Evolutionary conservation across 352 stramenopile species (phyloP).

Genomic region (Globisporangium nunn): DNA sequence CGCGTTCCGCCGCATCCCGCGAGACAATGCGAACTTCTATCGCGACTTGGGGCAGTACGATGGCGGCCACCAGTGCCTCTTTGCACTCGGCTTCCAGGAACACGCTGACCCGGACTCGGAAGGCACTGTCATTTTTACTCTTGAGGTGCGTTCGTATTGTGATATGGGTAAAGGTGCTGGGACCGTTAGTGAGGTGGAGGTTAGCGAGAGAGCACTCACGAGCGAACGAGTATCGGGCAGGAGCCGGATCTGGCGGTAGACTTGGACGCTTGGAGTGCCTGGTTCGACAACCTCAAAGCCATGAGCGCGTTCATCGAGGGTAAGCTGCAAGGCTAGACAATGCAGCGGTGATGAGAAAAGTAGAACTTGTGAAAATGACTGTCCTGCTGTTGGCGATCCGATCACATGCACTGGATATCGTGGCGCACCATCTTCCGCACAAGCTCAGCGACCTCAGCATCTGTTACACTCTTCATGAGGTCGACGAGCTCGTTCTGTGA

Average conservation of each 20-base stretch:
- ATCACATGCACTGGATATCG: constrained; percentile 53
- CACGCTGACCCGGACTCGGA: constrained; percentile 38
- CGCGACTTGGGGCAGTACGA: constrained; percentile 55
- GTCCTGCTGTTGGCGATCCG: not conserved
- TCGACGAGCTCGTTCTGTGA: constrained; percentile 23
- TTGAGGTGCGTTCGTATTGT: constrained; percentile 38
- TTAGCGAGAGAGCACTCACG: not conserved
- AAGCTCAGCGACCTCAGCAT: constrained; percentile 30
- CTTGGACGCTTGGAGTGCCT: constrained; percentile 72
- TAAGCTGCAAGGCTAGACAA: constrained; percentile 16
- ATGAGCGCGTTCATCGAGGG: constrained; percentile 43
- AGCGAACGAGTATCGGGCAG: constrained; percentile 10
- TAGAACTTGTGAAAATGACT: not conserved
- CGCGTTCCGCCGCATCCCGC: constrained; percentile 62
- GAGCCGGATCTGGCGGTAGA: constrained; percentile 69
- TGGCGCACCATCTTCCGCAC: constrained; percentile 43
- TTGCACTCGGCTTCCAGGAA: constrained; percentile 62
- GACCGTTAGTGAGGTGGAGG: not conserved
- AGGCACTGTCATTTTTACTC: constrained; percentile 37
- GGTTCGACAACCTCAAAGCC: constrained; percentile 71
- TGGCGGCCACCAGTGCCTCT: constrained; percentile 53
- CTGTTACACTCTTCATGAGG: constrained; percentile 30
- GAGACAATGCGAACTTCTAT: constrained; percentile 67
- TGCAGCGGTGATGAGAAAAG: constrained; percentile 2
- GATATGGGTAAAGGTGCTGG: not conserved